Base-by-base conservation (phyloP, 805 yeast genomes). In the Candida coquimbonensis region DNA sequence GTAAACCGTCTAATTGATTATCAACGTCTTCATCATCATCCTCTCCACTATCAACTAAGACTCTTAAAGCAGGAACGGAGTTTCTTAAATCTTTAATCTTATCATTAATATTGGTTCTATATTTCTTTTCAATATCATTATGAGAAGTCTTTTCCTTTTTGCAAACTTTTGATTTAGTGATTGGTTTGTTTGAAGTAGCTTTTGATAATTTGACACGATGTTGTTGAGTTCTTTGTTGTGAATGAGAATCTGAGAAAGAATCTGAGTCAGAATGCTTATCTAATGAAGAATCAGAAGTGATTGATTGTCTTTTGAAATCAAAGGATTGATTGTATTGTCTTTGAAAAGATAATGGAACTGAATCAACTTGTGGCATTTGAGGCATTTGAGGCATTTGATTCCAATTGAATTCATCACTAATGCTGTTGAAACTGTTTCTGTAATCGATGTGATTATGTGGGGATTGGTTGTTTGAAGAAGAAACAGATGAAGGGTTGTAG, bases 61-160 rank as follows among this genome's bases (percentile, higher is more conserved):
- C 69, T 56, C 87, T 71, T 41, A 81, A 64, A 3, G 86, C 68
- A 1, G 87, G 87, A 13, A 81, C 86, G 5, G 81, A 78, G 49
- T 82, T 83, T 53, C 86, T 72, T 38, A 83, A 70, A 43, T 74
- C 75, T 47, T 74, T 60, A 43, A 83, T 83, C 65, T 83, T 83
- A 47, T 80, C 77, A 59, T 82, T 83, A 54, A 83, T 81, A 55
- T 81, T 83, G 8, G 83, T 77, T 59, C 89, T 68, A 63, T 83
- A 83, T 57, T 80, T 79, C 63, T 80, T 81, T 56, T 83, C 89
- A 54, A 83, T 80, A 69, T 80, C 74, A 56, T 82, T 83, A 63
- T 83, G 88, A 3, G 86, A 75, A 3, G 78, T 70, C 57, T 78
- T 80, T 46, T 73, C 77, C 60, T 78, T 80, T 49, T 58, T 59